A percentile compares a stretch with the other conserved stretches of the same genome.
Evolutionary conservation across 371 early-diverging fungal species (phyloP).

Genomic region (Mortierella sp.): DNA sequence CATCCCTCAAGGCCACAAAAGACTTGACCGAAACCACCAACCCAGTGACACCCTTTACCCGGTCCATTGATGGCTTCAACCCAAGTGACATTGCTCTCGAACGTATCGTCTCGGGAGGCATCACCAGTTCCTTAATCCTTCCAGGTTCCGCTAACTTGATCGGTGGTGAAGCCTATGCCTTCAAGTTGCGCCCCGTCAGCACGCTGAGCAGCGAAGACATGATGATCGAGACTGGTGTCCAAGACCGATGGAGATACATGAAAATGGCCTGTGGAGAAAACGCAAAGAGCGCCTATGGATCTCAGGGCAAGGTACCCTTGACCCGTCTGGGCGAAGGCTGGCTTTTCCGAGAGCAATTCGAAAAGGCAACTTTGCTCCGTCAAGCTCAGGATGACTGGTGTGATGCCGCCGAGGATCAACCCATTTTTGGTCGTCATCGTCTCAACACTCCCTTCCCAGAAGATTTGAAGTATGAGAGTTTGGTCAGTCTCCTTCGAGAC

Average conservation of each 20-base stretch:
- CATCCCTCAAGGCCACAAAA: slow-evolving; percentile 56
- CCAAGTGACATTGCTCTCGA: slow-evolving; percentile 70
- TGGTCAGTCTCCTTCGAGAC: slow-evolving; percentile 74
- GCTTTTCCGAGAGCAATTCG: slow-evolving; percentile 69
- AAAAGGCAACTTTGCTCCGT: slow-evolving; percentile 61
- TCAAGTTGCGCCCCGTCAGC: slow-evolving; percentile 66
- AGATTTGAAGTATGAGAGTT: slow-evolving; percentile 63
- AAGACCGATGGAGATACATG: slow-evolving; percentile 75
- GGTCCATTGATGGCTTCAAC: slow-evolving; percentile 68
- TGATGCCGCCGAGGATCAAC: slow-evolving; percentile 53
- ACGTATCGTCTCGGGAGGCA: slow-evolving; percentile 76
- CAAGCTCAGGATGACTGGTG: slow-evolving; percentile 85
- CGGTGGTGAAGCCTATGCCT: slow-evolving; percentile 82
- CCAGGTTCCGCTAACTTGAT: slow-evolving; percentile 81
- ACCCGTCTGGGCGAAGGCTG: slow-evolving; percentile 76
- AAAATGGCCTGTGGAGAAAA: slow-evolving; percentile 92
- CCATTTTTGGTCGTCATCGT: slow-evolving; percentile 25
- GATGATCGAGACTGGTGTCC: slow-evolving; percentile 65
- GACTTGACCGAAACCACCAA: slow-evolving; percentile 77
- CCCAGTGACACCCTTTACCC: slow-evolving; percentile 68
- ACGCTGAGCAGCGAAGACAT: slow-evolving; percentile 72
- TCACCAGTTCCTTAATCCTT: slow-evolving; percentile 79
- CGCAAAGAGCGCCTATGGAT: slow-evolving; percentile 64
- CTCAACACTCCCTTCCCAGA: slow-evolving; percentile 66
- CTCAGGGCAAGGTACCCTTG: slow-evolving; percentile 44